Evolutionary conservation across 2,329 filamentous ascomycete genomes (phyloP), one percentile per base, ranked within the genome.

Genomic region (Phialophora verrucosa): DNA sequence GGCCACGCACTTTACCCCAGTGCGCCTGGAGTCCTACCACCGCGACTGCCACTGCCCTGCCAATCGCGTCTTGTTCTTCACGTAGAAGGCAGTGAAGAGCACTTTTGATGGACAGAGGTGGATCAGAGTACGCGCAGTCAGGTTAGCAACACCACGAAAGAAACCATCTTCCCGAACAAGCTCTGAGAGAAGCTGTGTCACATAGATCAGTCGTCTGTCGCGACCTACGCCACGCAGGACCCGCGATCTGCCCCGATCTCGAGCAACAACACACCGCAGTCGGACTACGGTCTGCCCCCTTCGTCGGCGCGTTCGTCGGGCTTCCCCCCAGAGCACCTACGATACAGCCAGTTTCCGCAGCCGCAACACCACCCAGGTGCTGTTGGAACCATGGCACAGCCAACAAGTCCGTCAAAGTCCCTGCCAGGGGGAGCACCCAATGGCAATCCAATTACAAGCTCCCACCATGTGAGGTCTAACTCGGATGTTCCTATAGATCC

Each of bases 401-500:
- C 92, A 90, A 92, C 92, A 90, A 97, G 93, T 97, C 91, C 92
- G 93, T 97, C 92, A 83, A 87, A 92, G 86, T 86, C 90, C 88
- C 84, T 91, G 84, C 87, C 89, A 87, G 91, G 93, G 92, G 91
- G 84, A 79, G 83, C 84, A 76, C 84, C 86, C 83, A 90, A 82
- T 84, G 81, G 85, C 86, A 88, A 91, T 89, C 90, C 87, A 83
- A 84, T 86, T 80, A 75, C 78, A 75, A 79, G 75, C 74, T 76
- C 78, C 74, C 67, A 70, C 64, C 85, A 88, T 85, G 86, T 90
- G 83, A 93, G 92, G 82, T 96, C 93, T 97, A 91, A 97, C 92
- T 87, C 87, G 87, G 90, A 92, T 89, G 88, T 96, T 85, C 92
- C 92, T 90, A 93, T 96, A 97, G 94, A 97, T 96, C 93, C 93